A percentile compares a stretch with the other conserved stretches of the same genome.
phyloP scores from a whole-genome alignment of 2,329 filamentous ascomycete genomes.

The Colletotrichum graminicola region DNA sequence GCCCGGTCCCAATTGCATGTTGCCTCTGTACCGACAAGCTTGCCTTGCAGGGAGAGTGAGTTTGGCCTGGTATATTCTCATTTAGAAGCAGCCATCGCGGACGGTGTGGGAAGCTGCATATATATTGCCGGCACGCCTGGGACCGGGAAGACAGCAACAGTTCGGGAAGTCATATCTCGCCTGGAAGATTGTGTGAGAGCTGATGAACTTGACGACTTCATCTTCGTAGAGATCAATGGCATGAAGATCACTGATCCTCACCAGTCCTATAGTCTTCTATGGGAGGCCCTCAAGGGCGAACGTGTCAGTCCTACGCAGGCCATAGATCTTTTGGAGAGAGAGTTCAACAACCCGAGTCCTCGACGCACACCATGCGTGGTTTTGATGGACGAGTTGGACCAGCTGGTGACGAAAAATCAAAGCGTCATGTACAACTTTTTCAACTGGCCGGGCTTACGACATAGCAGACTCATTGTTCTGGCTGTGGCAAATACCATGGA shows the following conservation, averaged over 20 bases:
- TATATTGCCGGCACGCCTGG: constrained; percentile 99
- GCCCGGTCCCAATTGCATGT: constrained; percentile 92
- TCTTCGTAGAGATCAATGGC: constrained; percentile 99
- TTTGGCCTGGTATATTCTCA: constrained; percentile 94
- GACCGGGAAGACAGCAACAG: constrained; percentile 97
- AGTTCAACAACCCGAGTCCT: constrained; percentile 92
- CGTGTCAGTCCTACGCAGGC: constrained; percentile 93
- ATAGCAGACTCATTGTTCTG: constrained; percentile 93
- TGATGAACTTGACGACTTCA: constrained; percentile 97
- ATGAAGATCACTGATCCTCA: constrained; percentile 99
- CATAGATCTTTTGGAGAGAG: constrained; percentile 88
- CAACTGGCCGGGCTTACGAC: constrained; percentile 94
- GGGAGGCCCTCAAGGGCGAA: constrained; percentile 95
- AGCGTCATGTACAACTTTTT: constrained; percentile 99
- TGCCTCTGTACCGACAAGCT: constrained; percentile 87
- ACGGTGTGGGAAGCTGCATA: constrained; percentile 94
- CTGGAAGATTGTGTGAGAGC: constrained; percentile 88
- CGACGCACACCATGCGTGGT: constrained; percentile 95
- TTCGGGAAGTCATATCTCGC: constrained; percentile 91
- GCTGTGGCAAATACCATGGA: constrained; percentile 99
- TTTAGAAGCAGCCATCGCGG: constrained; percentile 92
- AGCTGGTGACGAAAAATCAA: constrained; percentile 97
- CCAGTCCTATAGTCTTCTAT: constrained; percentile 93
- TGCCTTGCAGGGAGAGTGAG: constrained; percentile 93
- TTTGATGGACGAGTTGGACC: constrained; percentile 97